Conservation (phyloP, 345 rosid genomes). For the Garcia nutans region DNA sequence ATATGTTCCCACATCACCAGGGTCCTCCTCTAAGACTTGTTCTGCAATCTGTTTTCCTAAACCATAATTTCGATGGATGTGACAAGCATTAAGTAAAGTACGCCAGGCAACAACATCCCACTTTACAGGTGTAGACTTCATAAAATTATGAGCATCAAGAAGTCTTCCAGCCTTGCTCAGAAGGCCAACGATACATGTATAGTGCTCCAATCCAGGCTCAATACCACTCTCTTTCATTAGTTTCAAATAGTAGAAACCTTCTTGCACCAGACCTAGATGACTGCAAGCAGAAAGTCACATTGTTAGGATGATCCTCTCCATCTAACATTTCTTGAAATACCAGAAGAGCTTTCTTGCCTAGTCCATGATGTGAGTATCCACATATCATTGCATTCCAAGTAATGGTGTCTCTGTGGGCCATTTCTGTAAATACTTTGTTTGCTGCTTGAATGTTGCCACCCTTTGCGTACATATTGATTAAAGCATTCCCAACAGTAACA, state of each 20-base stretch:
- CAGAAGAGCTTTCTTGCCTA: slow-evolving; percentile 57
- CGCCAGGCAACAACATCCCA: slow-evolving; percentile 89
- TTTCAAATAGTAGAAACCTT: slow-evolving; percentile 58
- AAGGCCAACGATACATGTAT: slow-evolving; percentile 72
- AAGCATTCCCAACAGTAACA: slow-evolving; percentile 59
- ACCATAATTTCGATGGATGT: slow-evolving; percentile 53
- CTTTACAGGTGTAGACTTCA: slow-evolving; percentile 60
- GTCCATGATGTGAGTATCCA: slow-evolving; percentile 78
- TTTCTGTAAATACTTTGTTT: slow-evolving; percentile 41
- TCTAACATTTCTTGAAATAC: slow-evolving; percentile 57
- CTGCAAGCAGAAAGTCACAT: slow-evolving; percentile 79
- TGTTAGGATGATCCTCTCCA: slow-evolving; percentile 53
- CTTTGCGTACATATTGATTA: slow-evolving; percentile 74
- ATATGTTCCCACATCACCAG: slow-evolving; percentile 66
- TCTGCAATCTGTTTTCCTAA: slow-evolving; percentile 62
- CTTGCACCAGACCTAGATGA: slow-evolving; percentile 55
- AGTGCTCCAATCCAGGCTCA: slow-evolving; percentile 71
- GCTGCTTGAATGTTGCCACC: slow-evolving; percentile 59
- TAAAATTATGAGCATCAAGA: slow-evolving; percentile 53
- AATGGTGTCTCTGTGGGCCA: slow-evolving; percentile 40
- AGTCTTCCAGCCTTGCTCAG: slow-evolving; percentile 72
- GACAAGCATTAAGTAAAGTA: slow-evolving; percentile 64
- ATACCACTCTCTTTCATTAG: slow-evolving; percentile 54
- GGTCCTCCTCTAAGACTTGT: slow-evolving; percentile 44
- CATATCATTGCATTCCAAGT: slow-evolving; percentile 77